Percentiles rank a stretch among this genome's conserved stretches.
Conservation (phyloP, 805 yeast species). For the Saturnispora serradocipensis region DNA sequence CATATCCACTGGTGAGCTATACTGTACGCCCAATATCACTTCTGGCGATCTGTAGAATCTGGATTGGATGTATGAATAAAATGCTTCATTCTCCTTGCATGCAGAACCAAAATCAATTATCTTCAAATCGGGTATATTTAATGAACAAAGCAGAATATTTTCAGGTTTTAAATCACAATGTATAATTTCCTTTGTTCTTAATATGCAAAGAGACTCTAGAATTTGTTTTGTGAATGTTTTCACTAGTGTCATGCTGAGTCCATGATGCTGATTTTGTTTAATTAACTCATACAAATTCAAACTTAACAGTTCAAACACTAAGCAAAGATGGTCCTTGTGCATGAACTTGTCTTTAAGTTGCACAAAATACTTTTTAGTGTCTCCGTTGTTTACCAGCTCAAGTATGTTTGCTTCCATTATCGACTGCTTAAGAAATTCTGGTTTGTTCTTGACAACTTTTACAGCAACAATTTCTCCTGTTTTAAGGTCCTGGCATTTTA, state of each 20-base stretch:
- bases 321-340: conserved; percentile 86
- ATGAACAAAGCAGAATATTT: conserved; percentile 70
- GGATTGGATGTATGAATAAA: conserved; percentile 85
- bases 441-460: conserved; percentile 85
- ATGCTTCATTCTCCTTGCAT: conserved; percentile 81
- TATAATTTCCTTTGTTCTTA: conserved; percentile 75
- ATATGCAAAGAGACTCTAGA: conserved; percentile 66
- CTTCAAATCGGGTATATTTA: conserved; percentile 79
- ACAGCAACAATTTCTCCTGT: conserved; percentile 90
- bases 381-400: conserved; percentile 69
- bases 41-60: conserved; percentile 98
- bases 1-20: conserved; percentile 91
- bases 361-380: conserved; percentile 65
- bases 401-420: conserved; percentile 81
- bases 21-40: conserved; percentile 73
- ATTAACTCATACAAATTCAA: conserved; percentile 84
- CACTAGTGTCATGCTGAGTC: conserved; percentile 71
- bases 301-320: conserved; percentile 84
- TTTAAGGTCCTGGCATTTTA: conserved; percentile 69
- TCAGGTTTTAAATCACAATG: conserved; percentile 98
- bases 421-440: conserved; percentile 86
- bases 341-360: conserved; percentile 79
- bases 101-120: conserved; percentile 96
- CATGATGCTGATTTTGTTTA: conserved; percentile 89
- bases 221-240: conserved; percentile 72